Conservation (phyloP, 75 land plant genomes). For the Pseudotsuga menziesii region DNA sequence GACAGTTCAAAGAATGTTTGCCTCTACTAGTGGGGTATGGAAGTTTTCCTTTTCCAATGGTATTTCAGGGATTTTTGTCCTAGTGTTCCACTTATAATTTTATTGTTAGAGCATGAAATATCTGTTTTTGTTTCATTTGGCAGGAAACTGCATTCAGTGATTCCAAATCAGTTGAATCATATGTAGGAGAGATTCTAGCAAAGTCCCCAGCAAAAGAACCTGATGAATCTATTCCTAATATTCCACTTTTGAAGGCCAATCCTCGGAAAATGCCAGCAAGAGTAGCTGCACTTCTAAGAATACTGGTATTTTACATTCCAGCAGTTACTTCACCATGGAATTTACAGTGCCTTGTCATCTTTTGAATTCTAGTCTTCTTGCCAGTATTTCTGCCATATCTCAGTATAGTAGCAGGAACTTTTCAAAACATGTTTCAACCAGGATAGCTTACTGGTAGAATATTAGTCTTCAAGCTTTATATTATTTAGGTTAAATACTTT, state of each 20-base stretch:
- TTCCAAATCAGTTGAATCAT: conserved; percentile 50
- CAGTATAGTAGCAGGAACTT: not conserved
- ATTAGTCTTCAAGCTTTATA: not conserved
- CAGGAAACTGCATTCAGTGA: conserved; percentile 34
- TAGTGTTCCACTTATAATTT: not conserved
- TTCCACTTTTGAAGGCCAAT: conserved; percentile 57
- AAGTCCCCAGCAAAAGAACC: conserved; percentile 48
- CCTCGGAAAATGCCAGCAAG: conserved; percentile 61
- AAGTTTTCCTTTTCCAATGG: conserved; percentile 3
- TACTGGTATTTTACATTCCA: conserved; percentile 54
- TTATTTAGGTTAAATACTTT: not conserved
- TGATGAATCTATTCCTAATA: conserved; percentile 31
- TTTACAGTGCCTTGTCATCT: not conserved
- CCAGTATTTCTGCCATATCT: not conserved
- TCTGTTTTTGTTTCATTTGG: conserved; percentile 5
- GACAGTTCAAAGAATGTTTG: conserved; percentile 71
- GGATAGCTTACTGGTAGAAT: too few species aligned
- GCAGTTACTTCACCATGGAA: not conserved
- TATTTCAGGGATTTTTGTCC: not conserved
- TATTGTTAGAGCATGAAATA: not conserved
- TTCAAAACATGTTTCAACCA: too few species aligned
- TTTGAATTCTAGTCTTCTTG: not conserved
- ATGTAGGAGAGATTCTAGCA: conserved; percentile 60
- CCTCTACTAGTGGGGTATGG: conserved; percentile 31
- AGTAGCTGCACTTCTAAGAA: conserved; percentile 68